Evolutionary conservation across 768 basidiomycete genomes (phyloP).

Genomic region (Scleroderma citrinum): DNA sequence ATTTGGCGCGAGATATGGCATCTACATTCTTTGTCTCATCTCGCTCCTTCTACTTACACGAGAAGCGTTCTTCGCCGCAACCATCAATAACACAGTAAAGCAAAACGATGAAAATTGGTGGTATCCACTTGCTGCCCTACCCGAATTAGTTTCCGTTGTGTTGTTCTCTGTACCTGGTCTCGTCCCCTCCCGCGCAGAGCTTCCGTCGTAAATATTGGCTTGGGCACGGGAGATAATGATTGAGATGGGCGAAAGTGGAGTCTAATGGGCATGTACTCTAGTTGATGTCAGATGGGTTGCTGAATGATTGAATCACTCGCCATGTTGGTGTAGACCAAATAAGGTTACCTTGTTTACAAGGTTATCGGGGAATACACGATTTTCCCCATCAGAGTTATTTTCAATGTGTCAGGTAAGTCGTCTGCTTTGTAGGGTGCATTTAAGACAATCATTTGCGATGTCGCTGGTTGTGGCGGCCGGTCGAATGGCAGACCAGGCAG

Average conservation of each 20-base stretch:
- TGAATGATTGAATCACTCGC: background rate
- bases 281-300: background rate
- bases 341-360: too few species aligned
- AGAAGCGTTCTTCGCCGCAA: conserved; percentile 27
- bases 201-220: conserved; percentile 12
- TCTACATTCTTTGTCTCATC: conserved; percentile 22
- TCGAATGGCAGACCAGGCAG: too few species aligned
- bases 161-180: conserved; percentile 29
- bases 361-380: too few species aligned
- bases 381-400: too few species aligned
- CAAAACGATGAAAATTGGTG: conserved; percentile 28
- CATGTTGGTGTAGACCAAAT: background rate
- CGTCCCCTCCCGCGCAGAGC: conserved; percentile 25
- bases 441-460: too few species aligned
- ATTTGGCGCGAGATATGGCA: conserved; percentile 19
- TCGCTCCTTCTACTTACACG: conserved; percentile 22
- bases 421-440: too few species aligned
- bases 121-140: conserved; percentile 28
- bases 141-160: conserved; percentile 27
- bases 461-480: too few species aligned
- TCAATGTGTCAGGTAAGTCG: too few species aligned
- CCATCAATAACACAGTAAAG: conserved; percentile 9
- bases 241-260: background rate
- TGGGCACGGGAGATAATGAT: background rate
- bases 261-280: background rate